Evolutionary conservation across 2,329 filamentous ascomycete species (phyloP).

Genomic region (Paecilomyces variotii): DNA sequence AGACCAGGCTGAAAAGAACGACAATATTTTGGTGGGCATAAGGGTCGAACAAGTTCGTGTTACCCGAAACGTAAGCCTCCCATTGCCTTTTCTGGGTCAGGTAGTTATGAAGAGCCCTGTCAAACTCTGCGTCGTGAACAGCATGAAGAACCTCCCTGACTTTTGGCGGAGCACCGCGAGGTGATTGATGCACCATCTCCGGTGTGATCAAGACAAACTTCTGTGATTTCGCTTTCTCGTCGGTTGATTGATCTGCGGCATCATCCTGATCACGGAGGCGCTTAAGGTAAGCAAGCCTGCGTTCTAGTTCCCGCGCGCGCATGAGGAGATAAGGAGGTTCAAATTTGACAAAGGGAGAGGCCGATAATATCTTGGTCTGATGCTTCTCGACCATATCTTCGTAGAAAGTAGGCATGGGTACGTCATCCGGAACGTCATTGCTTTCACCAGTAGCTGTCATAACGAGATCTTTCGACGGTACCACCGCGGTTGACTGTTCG

Average conservation of each 20-base stretch:
- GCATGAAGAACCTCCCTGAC: conserved; percentile 91
- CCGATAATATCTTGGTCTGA: conserved; percentile 85
- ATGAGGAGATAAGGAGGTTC: conserved; percentile 88
- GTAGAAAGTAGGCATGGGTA: conserved; percentile 85
- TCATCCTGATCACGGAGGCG: conserved; percentile 65
- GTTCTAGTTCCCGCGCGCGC: conserved; percentile 84
- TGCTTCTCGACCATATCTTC: conserved; percentile 92
- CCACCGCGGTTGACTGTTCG: conserved; percentile 8
- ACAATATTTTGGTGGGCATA: conserved; percentile 95
- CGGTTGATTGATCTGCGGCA: conserved; percentile 36
- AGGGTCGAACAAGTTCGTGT: conserved; percentile 83
- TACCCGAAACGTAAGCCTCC: conserved; percentile 89
- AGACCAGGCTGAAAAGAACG: conserved; percentile 87
- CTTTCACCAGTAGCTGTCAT: conserved; percentile 11
- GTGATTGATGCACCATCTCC: conserved; percentile 84
- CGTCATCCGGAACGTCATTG: conserved; percentile 61
- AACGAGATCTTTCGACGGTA: conserved; percentile 12
- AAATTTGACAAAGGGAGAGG: conserved; percentile 94
- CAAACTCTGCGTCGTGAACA: conserved; percentile 93
- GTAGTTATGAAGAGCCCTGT: conserved; percentile 89
- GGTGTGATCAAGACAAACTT: conserved; percentile 88
- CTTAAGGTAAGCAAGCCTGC: conserved; percentile 72
- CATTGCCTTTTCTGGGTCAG: conserved; percentile 90
- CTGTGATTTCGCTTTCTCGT: conserved; percentile 57
- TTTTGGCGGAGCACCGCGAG: conserved; percentile 71